Conservation (phyloP, 2,329 filamentous ascomycete genomes). For the Aspergillus ibericus region DNA sequence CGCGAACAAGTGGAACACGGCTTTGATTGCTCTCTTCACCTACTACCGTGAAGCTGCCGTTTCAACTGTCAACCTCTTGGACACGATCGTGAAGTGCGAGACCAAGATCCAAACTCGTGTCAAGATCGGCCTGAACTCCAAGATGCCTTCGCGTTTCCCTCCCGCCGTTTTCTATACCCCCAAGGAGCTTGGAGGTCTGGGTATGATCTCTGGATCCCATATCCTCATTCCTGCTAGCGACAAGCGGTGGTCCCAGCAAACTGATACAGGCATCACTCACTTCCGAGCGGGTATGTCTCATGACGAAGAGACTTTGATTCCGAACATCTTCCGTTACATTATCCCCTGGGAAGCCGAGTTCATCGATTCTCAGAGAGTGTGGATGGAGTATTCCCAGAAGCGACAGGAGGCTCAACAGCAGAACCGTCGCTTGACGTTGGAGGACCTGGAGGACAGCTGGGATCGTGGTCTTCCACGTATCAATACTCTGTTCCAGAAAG, state of each 20-base stretch:
- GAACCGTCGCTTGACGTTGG: slow-evolving; percentile 88
- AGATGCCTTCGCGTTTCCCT: slow-evolving; percentile 98
- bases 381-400: slow-evolving; percentile 99
- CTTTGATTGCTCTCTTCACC: slow-evolving; percentile 92
- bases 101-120: slow-evolving; percentile 99
- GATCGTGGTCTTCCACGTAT: slow-evolving; percentile 96
- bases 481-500: slow-evolving; percentile 98
- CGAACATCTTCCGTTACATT: slow-evolving; percentile 99
- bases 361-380: slow-evolving; percentile 97
- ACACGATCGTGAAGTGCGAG: slow-evolving; percentile 98
- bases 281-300: slow-evolving; percentile 98
- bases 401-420: slow-evolving; percentile 95
- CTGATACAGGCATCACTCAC: slow-evolving; percentile 93
- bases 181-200: slow-evolving; percentile 92
- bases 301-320: slow-evolving; percentile 95
- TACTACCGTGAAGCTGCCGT: slow-evolving; percentile 98
- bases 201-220: slow-evolving; percentile 98
- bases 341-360: slow-evolving; percentile 99
- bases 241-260: slow-evolving; percentile 98
- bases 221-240: slow-evolving; percentile 97
- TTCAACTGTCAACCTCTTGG: slow-evolving; percentile 87
- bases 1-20: slow-evolving; percentile 99
- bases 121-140: slow-evolving; percentile 97
- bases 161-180: slow-evolving; percentile 98
- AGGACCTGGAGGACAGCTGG: slow-evolving; percentile 98